Evolutionary conservation across 768 basidiomycete genomes (phyloP).

Genomic region (Leucogyrophana mollusca): DNA sequence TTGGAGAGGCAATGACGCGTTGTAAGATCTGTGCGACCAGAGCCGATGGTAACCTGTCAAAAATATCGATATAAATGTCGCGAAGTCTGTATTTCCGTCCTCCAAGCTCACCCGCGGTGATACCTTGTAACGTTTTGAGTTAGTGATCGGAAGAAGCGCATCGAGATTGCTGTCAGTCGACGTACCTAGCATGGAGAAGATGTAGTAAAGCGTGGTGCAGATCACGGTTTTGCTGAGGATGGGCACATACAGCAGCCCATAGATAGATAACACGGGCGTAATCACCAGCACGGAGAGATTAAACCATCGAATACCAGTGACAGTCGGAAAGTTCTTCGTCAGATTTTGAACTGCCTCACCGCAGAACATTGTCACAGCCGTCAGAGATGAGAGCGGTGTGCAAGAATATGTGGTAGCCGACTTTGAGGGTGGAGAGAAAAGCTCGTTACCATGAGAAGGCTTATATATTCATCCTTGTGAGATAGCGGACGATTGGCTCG

Average conservation of each 20-base stretch:
- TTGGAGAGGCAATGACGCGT: constrained; percentile 70
- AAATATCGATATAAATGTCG: constrained; percentile 5
- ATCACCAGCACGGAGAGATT: constrained; percentile 67
- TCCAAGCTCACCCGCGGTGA: constrained; percentile 44
- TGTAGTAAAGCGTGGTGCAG: constrained; percentile 72
- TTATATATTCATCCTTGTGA: constrained; percentile 26
- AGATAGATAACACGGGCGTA: constrained; percentile 69
- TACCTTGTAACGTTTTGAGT: constrained; percentile 32
- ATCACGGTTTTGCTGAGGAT: constrained; percentile 50
- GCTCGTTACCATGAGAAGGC: constrained; percentile 10
- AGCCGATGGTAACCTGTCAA: constrained; percentile 73
- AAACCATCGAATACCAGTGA: constrained; percentile 70
- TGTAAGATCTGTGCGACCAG: constrained; percentile 85
- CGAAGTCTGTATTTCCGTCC: not conserved
- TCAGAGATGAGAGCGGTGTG: constrained; percentile 1
- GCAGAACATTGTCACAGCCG: constrained; percentile 9
- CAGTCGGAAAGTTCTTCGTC: constrained; percentile 39
- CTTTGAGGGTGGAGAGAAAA: constrained; percentile 10
- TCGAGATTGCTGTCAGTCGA: constrained; percentile 8
- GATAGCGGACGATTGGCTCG: constrained; percentile 9
- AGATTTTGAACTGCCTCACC: constrained; percentile 11
- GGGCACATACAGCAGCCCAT: constrained; percentile 57
- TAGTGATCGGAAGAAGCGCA: constrained; percentile 11
- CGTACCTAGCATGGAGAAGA: constrained; percentile 84
- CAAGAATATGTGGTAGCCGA: constrained; percentile 8